A percentile compares a stretch with the other conserved stretches of the same genome.
Evolutionary conservation across 1,284 basidiomycete genomes (phyloP).

Genomic region (Thelephora terrestris): DNA sequence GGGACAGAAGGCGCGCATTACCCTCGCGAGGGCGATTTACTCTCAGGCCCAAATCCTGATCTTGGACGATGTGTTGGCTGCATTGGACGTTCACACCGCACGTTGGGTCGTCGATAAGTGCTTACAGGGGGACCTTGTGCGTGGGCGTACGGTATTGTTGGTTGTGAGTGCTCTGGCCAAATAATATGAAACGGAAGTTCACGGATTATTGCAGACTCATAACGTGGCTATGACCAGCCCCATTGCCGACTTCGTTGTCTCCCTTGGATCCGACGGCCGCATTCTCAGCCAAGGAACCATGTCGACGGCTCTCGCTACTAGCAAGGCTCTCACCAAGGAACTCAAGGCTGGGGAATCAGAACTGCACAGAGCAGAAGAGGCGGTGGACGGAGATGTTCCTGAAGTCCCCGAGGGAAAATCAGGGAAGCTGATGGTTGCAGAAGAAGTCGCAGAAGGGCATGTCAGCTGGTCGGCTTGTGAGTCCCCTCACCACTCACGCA

Average conservation of each 20-base stretch:
- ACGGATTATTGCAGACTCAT: constrained; percentile 13
- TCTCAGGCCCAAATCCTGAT: constrained; percentile 53
- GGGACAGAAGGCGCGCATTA: constrained; percentile 73
- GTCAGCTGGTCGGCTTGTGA: constrained; percentile 34
- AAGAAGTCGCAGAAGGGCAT: constrained; percentile 48
- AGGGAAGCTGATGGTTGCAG: constrained; percentile 43
- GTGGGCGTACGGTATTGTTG: constrained; percentile 59
- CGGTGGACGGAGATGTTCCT: constrained; percentile 24
- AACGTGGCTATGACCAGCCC: constrained; percentile 47
- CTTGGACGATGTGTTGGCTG: constrained; percentile 53
- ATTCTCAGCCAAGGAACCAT: constrained; percentile 37
- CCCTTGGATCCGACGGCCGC: constrained; percentile 41
- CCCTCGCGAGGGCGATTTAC: constrained; percentile 64
- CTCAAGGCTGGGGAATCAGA: constrained; percentile 30
- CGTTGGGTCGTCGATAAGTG: constrained; percentile 72
- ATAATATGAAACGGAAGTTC: background rate
- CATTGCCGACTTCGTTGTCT: constrained; percentile 56
- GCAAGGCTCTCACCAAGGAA: constrained; percentile 22
- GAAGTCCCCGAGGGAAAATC: constrained; percentile 17
- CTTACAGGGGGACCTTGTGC: constrained; percentile 57
- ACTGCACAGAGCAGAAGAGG: constrained; percentile 28
- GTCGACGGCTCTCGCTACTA: constrained; percentile 31
- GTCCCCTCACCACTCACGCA: constrained; percentile 8
- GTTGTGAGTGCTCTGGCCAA: constrained; percentile 36
- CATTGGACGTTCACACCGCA: constrained; percentile 58